phyloP scores from a whole-genome alignment of 192 early-diverging fungal genomes.

The Chytriomyces sp. region DNA sequence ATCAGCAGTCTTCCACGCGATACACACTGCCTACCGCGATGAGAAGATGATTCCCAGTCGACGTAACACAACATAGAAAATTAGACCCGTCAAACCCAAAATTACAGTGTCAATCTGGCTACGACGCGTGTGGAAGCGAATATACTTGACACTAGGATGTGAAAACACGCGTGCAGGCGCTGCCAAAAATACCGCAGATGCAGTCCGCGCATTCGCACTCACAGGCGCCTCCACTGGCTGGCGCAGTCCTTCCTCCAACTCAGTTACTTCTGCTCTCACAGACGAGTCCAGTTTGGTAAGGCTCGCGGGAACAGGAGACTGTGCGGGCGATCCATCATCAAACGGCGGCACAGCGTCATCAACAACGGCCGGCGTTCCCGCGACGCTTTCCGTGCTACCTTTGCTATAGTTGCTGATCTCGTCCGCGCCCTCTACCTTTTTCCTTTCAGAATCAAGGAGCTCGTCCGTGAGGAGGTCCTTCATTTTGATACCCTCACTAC shows the following conservation, averaged over 20 bases:
- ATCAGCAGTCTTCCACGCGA: background rate
- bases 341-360: background rate
- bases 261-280: background rate
- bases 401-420: constrained; percentile 9
- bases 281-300: background rate
- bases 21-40: background rate
- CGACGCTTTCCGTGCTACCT: background rate
- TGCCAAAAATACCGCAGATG: background rate
- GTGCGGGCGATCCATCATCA: background rate
- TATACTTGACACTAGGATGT: background rate
- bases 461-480: constrained; percentile 13
- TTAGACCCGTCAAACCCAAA: background rate
- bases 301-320: background rate
- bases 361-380: background rate
- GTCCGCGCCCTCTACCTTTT: constrained; percentile 25
- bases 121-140: background rate
- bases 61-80: constrained; percentile 1
- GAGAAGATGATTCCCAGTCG: constrained; percentile 4
- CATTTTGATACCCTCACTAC: constrained; percentile 23
- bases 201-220: background rate
- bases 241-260: background rate
- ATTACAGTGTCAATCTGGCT: constrained; percentile 21
- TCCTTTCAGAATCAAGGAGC: constrained; percentile 11
- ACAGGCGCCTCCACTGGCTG: background rate
- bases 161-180: background rate